phyloP scores from a whole-genome alignment of 257 asterid species.

The Cinchona pubescens region DNA sequence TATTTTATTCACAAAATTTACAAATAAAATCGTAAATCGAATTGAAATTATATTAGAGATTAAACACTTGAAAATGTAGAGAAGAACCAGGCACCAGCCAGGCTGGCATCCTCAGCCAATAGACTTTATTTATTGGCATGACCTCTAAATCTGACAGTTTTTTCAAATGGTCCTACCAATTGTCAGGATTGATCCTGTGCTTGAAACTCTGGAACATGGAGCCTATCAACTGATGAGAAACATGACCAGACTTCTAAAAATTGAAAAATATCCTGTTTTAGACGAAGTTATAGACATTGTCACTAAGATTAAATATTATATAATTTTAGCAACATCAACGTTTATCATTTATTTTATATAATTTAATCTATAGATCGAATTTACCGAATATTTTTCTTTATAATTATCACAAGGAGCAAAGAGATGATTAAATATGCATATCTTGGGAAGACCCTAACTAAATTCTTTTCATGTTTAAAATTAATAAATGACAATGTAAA shows the following conservation, averaged over 20 bases:
- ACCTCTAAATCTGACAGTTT: not conserved
- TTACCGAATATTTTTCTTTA: too few species aligned
- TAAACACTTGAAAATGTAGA: not conserved
- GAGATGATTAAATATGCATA: not conserved
- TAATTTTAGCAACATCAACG: too few species aligned
- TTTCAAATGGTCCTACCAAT: not conserved
- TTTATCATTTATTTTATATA: too few species aligned
- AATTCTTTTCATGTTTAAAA: not conserved
- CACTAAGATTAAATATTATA: too few species aligned
- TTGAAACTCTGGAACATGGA: conserved; percentile 2
- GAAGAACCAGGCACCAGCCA: conserved; percentile 3
- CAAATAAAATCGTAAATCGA: too few species aligned
- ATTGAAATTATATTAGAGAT: not conserved
- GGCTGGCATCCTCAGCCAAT: conserved; percentile 7
- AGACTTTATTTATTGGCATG: not conserved
- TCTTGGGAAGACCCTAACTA: not conserved
- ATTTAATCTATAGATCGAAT: too few species aligned
- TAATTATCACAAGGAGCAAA: not conserved
- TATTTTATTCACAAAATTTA: too few species aligned
- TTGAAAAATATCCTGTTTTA: too few species aligned
- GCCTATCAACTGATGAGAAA: not conserved
- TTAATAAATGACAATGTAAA: not conserved
- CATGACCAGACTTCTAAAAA: not conserved
- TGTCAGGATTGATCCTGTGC: not conserved
- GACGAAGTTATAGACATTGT: too few species aligned